Percentiles rank a stretch among this genome's conserved stretches.
phyloP scores from a whole-genome alignment of 192 early-diverging fungal species.

The Podila epicladia region DNA sequence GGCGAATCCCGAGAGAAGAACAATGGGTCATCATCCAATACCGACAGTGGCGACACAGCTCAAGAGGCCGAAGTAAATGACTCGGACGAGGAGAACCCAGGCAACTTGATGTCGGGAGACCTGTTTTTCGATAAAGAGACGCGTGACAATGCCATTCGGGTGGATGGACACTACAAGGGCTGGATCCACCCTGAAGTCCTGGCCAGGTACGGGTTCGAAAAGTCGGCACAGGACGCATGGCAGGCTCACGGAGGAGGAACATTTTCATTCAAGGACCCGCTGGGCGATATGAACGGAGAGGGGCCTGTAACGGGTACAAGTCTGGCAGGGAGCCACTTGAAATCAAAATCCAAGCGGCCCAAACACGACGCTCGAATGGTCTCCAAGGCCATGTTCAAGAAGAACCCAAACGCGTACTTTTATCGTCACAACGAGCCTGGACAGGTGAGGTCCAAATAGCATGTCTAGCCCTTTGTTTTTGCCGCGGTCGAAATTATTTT shows the following conservation, averaged over 20 bases:
- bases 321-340: neutral
- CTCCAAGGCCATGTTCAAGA: constrained; percentile 72
- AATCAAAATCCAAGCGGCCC: constrained; percentile 7
- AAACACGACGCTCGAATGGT: constrained; percentile 50
- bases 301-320: constrained; percentile 23
- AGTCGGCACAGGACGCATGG: constrained; percentile 71
- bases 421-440: constrained; percentile 82
- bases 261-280: constrained; percentile 73
- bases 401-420: constrained; percentile 83
- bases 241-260: constrained; percentile 80
- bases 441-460: constrained; percentile 48
- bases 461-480: neutral
- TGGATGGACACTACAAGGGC: constrained; percentile 70
- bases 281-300: constrained; percentile 47
- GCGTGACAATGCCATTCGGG: constrained; percentile 60
- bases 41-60: constrained; percentile 3
- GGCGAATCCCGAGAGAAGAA: constrained; percentile 23
- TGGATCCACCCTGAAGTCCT: constrained; percentile 71
- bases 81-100: constrained; percentile 45
- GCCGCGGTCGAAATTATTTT: neutral
- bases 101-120: constrained; percentile 59
- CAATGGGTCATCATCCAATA: constrained; percentile 45
- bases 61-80: constrained; percentile 1
- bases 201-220: constrained; percentile 66
- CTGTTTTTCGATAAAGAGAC: constrained; percentile 62